Evolutionary conservation across 1,284 basidiomycete genomes (phyloP), one percentile per base, ranked within the genome.

Genomic region (Pholiota adiposa): DNA sequence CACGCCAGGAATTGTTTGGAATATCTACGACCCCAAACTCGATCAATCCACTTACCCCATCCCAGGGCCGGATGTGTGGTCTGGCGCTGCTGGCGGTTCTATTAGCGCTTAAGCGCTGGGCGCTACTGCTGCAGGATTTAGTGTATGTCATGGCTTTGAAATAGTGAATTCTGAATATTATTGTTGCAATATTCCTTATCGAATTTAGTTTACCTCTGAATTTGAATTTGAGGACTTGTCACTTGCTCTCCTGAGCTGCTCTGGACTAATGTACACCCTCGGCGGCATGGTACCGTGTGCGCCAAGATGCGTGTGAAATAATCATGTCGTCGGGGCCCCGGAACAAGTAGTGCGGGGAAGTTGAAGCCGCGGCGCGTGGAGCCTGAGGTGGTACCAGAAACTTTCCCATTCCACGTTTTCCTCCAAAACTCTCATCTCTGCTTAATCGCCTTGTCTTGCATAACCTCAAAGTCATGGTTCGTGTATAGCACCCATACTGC

Each of bases 1-100:
- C 18, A 70, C 70, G 29, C 72, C 72, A 9, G 72, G 72, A 33
- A 73, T 74, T 51, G 64, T 69, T 44, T 70, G 68, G 64, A 73
- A 75, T 51, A 62, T 75, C 19, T 75, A 73, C 52, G 41, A 59
- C 54, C 60, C 59, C 23, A 59, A 56, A 14, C 61, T 65, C 19
- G 58, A 67, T 40, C 62, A 66, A 27, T 63, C 51, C 27, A 60
- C 55, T 3, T 74, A 74, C 63, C 60, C 62, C 33, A 65, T 69
- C 46, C 73, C 73, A 27, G 72, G 73, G 12, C 70, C 69, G 18
- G 58, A 59, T 48, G 71, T 73, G n/a, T 74, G 67, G 67, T 58
- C 63, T 55, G 69, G 63, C 29, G 62, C 73, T 38, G 57, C 63
- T 29, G 72, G 72, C 27, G 72, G 72, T 25, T 51, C 59, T 9